Conservation (phyloP, 345 rosid species). For the Populus davidiana region DNA sequence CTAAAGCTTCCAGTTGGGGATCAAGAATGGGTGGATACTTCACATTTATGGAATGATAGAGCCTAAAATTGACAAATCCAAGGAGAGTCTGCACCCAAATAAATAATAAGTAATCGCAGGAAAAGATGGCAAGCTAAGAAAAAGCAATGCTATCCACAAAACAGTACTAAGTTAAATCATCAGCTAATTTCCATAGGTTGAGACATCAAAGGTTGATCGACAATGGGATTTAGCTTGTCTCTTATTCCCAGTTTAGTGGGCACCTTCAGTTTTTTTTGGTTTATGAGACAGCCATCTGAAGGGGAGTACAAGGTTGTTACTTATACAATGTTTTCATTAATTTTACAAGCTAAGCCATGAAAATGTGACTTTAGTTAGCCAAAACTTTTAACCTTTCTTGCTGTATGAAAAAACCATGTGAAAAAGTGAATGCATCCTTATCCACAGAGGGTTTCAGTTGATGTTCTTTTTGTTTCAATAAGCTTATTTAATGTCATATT, state of each 20-base stretch:
- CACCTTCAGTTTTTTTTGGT: not conserved
- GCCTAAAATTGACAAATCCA: conserved; percentile 74
- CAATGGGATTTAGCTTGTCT: not conserved
- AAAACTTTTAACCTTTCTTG: not conserved
- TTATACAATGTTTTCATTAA: too few relatives aligned
- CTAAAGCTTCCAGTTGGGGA: conserved; percentile 80
- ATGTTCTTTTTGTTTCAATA: not conserved
- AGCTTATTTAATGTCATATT: not conserved
- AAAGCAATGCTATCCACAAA: not conserved
- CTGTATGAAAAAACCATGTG: not conserved
- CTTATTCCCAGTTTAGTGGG: too few relatives aligned
- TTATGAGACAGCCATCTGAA: not conserved
- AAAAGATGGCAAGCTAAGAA: not conserved
- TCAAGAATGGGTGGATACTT: conserved; percentile 93
- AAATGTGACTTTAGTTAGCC: not conserved
- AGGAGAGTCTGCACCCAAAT: conserved; percentile 73
- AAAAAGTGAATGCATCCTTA: not conserved
- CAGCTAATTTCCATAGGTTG: not conserved
- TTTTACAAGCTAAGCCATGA: not conserved
- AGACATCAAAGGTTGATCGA: not conserved
- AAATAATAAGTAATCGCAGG: conserved; percentile 3
- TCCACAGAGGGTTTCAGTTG: not conserved
- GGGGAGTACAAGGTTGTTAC: not conserved
- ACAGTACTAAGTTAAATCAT: not conserved
- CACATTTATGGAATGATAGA: conserved; percentile 74